Base-by-base conservation (phyloP, 2,329 filamentous ascomycete species). In the Beauveria sp. region DNA sequence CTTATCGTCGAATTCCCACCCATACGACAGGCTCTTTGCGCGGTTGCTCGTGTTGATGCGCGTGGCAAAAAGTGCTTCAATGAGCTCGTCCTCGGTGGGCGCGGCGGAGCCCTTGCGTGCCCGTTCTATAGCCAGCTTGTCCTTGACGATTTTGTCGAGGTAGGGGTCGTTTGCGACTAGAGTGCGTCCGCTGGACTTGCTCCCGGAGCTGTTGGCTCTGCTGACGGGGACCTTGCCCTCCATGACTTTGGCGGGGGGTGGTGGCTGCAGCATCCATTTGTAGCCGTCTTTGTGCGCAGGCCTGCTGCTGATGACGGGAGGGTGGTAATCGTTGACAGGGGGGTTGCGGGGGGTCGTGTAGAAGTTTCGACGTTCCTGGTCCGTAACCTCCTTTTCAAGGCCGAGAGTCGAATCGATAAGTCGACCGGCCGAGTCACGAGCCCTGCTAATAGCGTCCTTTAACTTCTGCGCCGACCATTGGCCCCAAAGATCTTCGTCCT, bases 261-360 rank as follows among this genome's bases (percentile, higher is more conserved):
- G 91, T 2, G 92, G 92, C 70, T 96, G 91, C 56, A 96, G 78
- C 92, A 97, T 96, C 92, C 92, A 97, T 69, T 82, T 83, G 59
- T 89, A 88, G 63, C 90, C 91, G 59, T 86, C 85, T 69, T 79
- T 85, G 70, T 84, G 86, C 43, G 80, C 81, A 16, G 87, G 89
- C 61, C 84, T 88, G 74, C 86, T 90, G 72, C 84, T 91, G 63
- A 94, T 89, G 56, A 96, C 87, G 3, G 91, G 91, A 5, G 91
- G 90, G 70, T 96, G 90, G 62, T 92, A 84, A 63, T 96, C 90
- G 74, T 96, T 94, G 67, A 96, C 86, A 4, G 90, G 90, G 8
- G 88, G 91, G 68, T 87, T 87, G 62, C 75, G 77, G 43, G 80
- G 79, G 6, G 83, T 75, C 55, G 80, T 79, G 70, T 88, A 88